Evolutionary conservation across 2,329 filamentous ascomycete genomes (phyloP), one percentile per base, ranked within the genome.

Genomic region (Colletotrichum simmondsii): DNA sequence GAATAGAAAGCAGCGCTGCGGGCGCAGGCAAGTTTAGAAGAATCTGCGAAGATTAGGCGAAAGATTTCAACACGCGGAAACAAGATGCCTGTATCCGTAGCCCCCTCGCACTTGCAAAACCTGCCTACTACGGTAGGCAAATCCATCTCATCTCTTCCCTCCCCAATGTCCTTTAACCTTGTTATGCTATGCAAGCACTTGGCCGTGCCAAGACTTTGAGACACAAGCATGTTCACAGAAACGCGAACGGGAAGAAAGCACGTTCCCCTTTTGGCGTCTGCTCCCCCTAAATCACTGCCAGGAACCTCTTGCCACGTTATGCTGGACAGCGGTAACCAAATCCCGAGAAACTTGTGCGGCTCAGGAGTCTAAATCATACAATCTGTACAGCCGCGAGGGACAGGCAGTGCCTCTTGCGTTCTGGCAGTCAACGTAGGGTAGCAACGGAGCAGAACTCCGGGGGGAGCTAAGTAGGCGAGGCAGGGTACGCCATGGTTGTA

Each of bases 321-420:
- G 16, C 30, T 28, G 30, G 16, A 16, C 26, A 14, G 32, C 28
- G 49, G 49, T 35, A 30, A 30, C 19, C 49, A 62, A 53, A 42
- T 32, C 37, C 57, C 37, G 64, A 68, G 58, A 37, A 32, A 30
- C 4, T 5, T 28, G 32, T 46, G 14, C 42, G 42, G 19, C 19
- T 30, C 24, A 16, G 37, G 42, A 69, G 65, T 59, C 22, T 16
- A 69, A 69, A 46, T 64, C 69, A 26, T 64, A 46, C n/a, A 53
- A 72, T 12, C 22, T 54, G n/a, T 37, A 32, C 37, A 54, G 35
- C 53, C 52, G 58, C 37, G 28, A 14, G 32, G 16, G 58, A 37
- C 62, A 67, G 4, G 11, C 14, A 12, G 26, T 61, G 65, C 42
- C 42, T 32, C 52, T 53, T 32, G 52, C 58, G 69, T 58, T 10